Evolutionary conservation across 2,329 filamentous ascomycete species (phyloP), one percentile per base, ranked within the genome.

Genomic region (Ustulina deusta): DNA sequence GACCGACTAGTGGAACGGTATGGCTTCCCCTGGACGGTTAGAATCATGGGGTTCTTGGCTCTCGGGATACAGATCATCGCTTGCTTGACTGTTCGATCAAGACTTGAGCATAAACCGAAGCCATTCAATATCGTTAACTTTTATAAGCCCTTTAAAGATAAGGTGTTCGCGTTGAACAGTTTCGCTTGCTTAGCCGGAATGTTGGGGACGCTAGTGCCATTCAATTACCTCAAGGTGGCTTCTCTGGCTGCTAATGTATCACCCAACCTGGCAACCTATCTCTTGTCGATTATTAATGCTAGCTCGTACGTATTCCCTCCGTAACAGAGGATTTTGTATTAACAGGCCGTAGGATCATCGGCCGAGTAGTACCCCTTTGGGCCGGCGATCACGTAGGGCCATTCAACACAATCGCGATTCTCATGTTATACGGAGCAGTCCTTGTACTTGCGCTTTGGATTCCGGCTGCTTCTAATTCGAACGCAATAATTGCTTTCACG

Each of bases 391-490:
- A 73, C 46, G 2, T 79, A 58, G 80, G 80, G 38, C 77, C 77
- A n/a, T 81, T 75, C 75, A 81, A 82, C 74, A 69, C 78, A 56
- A 79, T 79, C 71, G 83, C 83, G 0, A 83, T 84, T 1, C 85
- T 88, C 49, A 83, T 91, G 58, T 80, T 87, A 22, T 92, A 90
- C 77, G 83, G 85, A 10, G 82, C 83, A 1, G 74, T 91, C 0
- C 92, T 89, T 69, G 90, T 90, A 6, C 90, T 92, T 75, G 82
- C 48, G 1, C 59, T 62, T 15, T 62, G 59, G 59, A 52, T 62
- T 34, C 59, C 59, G 25, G 59, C 32, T 17, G 36, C 59, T 32
- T 36, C 48, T 6, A 62, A 62, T 44, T 40, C 36, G 13, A 44
- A 55, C 32, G 59, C 48, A 7, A 62, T 62, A 20, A 55, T 62